phyloP scores from a whole-genome alignment of 768 basidiomycete genomes.

The Hortiboletus campestris region DNA sequence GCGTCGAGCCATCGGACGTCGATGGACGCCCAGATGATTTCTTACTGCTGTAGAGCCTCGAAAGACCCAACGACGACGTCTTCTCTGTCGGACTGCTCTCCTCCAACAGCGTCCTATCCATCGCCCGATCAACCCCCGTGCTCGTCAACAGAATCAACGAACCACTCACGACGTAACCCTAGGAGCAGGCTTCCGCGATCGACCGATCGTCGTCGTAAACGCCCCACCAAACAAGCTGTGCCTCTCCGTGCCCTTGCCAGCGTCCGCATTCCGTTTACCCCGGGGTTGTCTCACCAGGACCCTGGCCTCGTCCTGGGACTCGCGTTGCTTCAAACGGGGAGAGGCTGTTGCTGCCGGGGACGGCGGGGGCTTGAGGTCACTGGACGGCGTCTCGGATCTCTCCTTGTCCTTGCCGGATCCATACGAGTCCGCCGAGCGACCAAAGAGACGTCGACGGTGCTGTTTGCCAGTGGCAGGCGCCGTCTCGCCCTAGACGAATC shows the following conservation, averaged over 20 bases:
- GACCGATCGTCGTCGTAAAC: conserved; percentile 59
- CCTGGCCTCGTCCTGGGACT: conserved; percentile 25
- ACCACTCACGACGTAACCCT: conserved; percentile 59
- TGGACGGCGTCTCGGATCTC: conserved; percentile 26
- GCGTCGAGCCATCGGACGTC: conserved; percentile 37
- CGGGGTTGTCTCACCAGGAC: conserved; percentile 38
- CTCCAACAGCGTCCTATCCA: conserved; percentile 31
- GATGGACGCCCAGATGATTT: conserved; percentile 44
- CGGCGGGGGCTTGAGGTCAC: conserved; percentile 23
- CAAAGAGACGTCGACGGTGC: conserved; percentile 57
- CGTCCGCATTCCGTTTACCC: conserved; percentile 51
- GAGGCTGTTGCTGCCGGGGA: conserved; percentile 24
- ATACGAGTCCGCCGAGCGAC: conserved; percentile 47
- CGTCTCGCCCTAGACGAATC: conserved; percentile 47
- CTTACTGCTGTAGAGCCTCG: conserved; percentile 45
- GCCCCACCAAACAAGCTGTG: conserved; percentile 79
- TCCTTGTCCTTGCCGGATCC: conserved; percentile 35
- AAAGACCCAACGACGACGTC: conserved; percentile 45
- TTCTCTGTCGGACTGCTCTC: conserved; percentile 42
- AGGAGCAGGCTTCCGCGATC: conserved; percentile 79
- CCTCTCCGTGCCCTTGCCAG: conserved; percentile 48
- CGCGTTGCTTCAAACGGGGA: conserved; percentile 19
- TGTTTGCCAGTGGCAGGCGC: conserved; percentile 33
- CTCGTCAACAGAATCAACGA: neutral
- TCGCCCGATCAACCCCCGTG: neutral